phyloP scores from a whole-genome alignment of 345 rosid genomes.

The Hibiscus trionum region DNA sequence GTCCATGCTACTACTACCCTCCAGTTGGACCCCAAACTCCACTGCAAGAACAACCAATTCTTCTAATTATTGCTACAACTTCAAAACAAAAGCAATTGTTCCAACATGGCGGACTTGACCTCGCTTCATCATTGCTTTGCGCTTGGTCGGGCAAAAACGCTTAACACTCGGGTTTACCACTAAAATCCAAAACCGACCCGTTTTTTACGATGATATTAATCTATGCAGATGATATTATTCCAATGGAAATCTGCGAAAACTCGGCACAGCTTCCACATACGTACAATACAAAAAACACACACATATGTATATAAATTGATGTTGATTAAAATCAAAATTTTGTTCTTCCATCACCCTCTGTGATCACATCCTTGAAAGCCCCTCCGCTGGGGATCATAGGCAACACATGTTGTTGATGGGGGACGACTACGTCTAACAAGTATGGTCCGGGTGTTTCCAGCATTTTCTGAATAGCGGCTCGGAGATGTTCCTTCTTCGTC shows the following conservation, averaged over 20 bases:
- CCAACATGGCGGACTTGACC: neutral
- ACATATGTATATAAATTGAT: neutral
- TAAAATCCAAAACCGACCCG: neutral
- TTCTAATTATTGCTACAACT: no score
- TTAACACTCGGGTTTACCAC: neutral
- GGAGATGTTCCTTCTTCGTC: constrained; percentile 44
- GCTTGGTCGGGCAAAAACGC: neutral
- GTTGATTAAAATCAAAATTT: constrained; percentile 23
- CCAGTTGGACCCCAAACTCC: constrained; percentile 55
- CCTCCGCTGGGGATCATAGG: constrained; percentile 98
- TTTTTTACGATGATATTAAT: neutral
- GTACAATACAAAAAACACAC: neutral
- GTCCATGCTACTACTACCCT: constrained; percentile 21
- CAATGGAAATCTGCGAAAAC: neutral
- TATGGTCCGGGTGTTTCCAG: constrained; percentile 86
- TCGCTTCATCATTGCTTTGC: constrained; percentile 6
- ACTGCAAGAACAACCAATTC: constrained; percentile 17
- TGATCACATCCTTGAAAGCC: constrained; percentile 77
- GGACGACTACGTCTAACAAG: constrained; percentile 76
- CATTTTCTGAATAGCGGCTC: constrained; percentile 72
- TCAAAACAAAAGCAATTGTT: neutral
- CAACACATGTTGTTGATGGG: constrained; percentile 91
- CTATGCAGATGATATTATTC: neutral
- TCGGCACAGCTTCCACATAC: neutral
- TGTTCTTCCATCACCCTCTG: constrained; percentile 87